These are phyloP conservation scores for Colletotrichum lindemuthianum DNA, from an alignment of 2,329 filamentous ascomycete genomes.

Conservation along the genomic window DNA sequence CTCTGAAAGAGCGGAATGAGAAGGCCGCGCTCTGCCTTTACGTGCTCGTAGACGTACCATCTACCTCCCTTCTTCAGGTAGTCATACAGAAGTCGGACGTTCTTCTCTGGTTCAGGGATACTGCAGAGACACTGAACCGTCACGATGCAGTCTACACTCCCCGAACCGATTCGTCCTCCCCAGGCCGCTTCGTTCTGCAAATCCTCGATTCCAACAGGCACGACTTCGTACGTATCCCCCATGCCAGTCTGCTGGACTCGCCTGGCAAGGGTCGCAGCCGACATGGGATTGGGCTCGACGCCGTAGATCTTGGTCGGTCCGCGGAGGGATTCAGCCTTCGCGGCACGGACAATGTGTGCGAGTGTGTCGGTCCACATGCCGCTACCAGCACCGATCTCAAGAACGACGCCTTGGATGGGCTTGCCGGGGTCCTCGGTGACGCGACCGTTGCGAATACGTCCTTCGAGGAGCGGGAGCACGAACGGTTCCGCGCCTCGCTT, in stretches of 20 bases:
- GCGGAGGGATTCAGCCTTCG: background rate
- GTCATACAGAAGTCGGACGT: constrained; percentile 57
- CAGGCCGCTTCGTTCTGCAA: constrained; percentile 45
- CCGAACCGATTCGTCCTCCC: constrained; percentile 50
- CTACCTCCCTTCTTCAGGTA: constrained; percentile 61
- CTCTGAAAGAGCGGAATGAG: constrained; percentile 52
- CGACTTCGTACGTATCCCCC: constrained; percentile 60
- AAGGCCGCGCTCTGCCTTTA: constrained; percentile 46
- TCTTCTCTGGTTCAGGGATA: constrained; percentile 59
- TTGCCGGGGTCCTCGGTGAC: constrained; percentile 38
- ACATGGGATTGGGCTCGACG: constrained; percentile 69
- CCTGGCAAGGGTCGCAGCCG: constrained; percentile 49
- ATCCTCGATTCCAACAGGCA: constrained; percentile 64
- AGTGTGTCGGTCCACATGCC: constrained; percentile 71
- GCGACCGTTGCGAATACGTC: constrained; percentile 45
- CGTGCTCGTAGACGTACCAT: constrained; percentile 65
- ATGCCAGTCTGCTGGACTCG: constrained; percentile 56
- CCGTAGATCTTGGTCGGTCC: constrained; percentile 62
- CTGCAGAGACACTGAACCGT: constrained; percentile 63
- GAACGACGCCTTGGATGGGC: constrained; percentile 60
- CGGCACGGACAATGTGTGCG: constrained; percentile 34
- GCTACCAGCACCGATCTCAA: constrained; percentile 71
- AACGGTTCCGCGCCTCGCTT: constrained; percentile 39
- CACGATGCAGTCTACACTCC: constrained; percentile 59
- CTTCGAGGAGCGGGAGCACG: constrained; percentile 59